Evolutionary conservation across 2,329 filamentous ascomycete species (phyloP).

Genomic region (Rhinocladiella similis): DNA sequence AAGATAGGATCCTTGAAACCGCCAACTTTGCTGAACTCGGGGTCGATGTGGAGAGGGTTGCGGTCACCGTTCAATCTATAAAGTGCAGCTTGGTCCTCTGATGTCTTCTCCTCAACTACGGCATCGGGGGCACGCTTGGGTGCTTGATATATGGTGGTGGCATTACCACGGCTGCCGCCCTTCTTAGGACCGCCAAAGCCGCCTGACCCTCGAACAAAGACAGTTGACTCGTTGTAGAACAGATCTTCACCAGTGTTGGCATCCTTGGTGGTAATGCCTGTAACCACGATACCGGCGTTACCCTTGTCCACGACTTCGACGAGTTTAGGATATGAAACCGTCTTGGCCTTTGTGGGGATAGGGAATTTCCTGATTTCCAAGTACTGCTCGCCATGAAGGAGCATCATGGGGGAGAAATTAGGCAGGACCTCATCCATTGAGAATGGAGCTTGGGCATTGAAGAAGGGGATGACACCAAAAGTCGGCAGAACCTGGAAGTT

Average conservation of each 20-base stretch:
- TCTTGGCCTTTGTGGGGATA: slow-evolving; percentile 60
- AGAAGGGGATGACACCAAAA: slow-evolving; percentile 91
- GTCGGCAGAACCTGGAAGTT: slow-evolving; percentile 87
- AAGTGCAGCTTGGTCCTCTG: slow-evolving; percentile 85
- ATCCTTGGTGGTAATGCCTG: slow-evolving; percentile 78
- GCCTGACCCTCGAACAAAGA: slow-evolving; percentile 87
- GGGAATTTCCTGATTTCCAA: slow-evolving; percentile 90
- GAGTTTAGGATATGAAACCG: slow-evolving; percentile 48
- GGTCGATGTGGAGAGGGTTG: slow-evolving; percentile 96
- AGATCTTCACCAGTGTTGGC: slow-evolving; percentile 82
- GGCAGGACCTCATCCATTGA: slow-evolving; percentile 79
- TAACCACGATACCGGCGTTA: slow-evolving; percentile 78
- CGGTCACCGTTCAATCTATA: slow-evolving; percentile 94
- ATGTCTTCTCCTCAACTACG: slow-evolving; percentile 81
- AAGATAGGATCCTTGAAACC: slow-evolving; percentile 94
- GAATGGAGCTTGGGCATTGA: slow-evolving; percentile 79
- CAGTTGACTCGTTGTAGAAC: slow-evolving; percentile 95
- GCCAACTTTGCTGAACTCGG: slow-evolving; percentile 88
- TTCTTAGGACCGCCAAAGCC: slow-evolving; percentile 85
- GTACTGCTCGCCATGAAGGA: slow-evolving; percentile 97
- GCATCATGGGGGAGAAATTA: slow-evolving; percentile 97
- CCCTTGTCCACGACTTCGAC: slow-evolving; percentile 97
- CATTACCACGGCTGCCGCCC: slow-evolving; percentile 72
- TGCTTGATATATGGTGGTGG: slow-evolving; percentile 75
- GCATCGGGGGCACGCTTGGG: slow-evolving; percentile 76